Percentiles rank a stretch among this genome's conserved stretches.
phyloP scores from a whole-genome alignment of 2,329 filamentous ascomycete species.

The Fulvia fulva region DNA sequence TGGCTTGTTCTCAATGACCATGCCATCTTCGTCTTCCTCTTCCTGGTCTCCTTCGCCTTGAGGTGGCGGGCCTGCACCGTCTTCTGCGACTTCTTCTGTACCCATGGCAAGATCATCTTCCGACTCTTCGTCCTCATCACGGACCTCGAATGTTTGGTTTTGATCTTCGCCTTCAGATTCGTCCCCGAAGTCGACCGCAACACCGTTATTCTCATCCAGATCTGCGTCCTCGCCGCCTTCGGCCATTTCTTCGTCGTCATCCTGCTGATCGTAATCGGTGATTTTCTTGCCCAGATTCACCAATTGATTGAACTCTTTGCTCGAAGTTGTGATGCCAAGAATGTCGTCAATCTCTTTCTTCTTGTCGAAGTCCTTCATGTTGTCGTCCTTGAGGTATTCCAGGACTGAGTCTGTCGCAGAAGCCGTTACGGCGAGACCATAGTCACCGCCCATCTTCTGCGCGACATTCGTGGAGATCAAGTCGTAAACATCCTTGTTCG shows the following conservation, averaged over 20 bases:
- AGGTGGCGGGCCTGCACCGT: constrained; percentile 44
- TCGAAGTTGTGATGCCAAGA: constrained; percentile 72
- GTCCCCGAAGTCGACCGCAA: constrained; percentile 94
- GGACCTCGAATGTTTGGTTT: constrained; percentile 76
- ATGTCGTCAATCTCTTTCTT: constrained; percentile 97
- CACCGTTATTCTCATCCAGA: constrained; percentile 90
- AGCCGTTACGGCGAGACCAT: constrained; percentile 83
- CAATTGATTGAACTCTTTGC: constrained; percentile 94
- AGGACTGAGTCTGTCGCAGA: constrained; percentile 91
- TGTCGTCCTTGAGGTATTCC: constrained; percentile 90
- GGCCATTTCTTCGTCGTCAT: constrained; percentile 85
- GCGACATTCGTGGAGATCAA: constrained; percentile 89
- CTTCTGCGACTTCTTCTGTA: constrained; percentile 34
- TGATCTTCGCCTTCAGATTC: constrained; percentile 78
- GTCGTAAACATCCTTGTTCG: constrained; percentile 89
- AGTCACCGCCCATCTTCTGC: constrained; percentile 84
- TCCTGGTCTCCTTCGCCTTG: constrained; percentile 48
- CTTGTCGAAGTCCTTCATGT: constrained; percentile 95
- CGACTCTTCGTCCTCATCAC: constrained; percentile 72
- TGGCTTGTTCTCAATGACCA: constrained; percentile 72
- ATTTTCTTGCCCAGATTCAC: constrained; percentile 98
- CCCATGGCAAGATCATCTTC: constrained; percentile 60
- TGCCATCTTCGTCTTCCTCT: constrained; percentile 72
- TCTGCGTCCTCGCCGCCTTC: constrained; percentile 67
- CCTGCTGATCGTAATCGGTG: constrained; percentile 94